Evolutionary conservation across 2,329 filamentous ascomycete genomes (phyloP).

Genomic region (Fusarium virguliforme): DNA sequence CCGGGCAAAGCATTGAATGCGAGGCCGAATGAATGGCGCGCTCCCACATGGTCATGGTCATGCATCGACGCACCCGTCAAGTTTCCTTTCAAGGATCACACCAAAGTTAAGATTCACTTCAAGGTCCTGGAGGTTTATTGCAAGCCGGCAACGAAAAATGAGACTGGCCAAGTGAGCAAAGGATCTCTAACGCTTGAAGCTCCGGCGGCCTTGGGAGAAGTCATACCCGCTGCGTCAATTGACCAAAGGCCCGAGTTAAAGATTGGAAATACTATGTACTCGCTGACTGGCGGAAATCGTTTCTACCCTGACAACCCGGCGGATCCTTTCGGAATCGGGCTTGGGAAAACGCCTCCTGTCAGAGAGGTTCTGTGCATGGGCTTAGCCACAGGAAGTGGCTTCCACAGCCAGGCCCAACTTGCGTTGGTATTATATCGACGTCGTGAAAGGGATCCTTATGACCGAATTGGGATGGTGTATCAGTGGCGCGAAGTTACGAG

Average conservation of each 20-base stretch:
- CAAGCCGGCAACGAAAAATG: not conserved
- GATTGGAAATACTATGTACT: not conserved
- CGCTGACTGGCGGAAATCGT: not conserved
- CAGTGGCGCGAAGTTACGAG: not conserved
- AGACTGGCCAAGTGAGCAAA: not conserved
- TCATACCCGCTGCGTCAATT: not conserved
- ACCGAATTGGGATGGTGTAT: not conserved
- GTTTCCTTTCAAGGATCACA: conserved; percentile 1
- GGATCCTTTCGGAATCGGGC: not conserved
- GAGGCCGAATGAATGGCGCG: not conserved
- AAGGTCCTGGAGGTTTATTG: not conserved
- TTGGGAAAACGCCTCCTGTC: not conserved
- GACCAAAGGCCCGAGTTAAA: conserved; percentile 2
- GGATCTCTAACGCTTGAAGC: not conserved
- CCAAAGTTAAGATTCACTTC: not conserved
- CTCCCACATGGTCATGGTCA: conserved; percentile 3
- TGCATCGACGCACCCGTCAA: conserved; percentile 1
- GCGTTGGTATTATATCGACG: not conserved
- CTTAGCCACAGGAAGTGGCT: not conserved
- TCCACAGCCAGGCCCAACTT: not conserved
- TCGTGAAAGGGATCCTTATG: not conserved
- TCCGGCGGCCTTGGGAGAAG: not conserved
- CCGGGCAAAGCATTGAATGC: not conserved
- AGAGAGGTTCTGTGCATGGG: conserved; percentile 1
- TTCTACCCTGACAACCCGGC: not conserved